Base-by-base conservation (phyloP, 2,329 filamentous ascomycete genomes). In the Fusarium sp. region DNA sequence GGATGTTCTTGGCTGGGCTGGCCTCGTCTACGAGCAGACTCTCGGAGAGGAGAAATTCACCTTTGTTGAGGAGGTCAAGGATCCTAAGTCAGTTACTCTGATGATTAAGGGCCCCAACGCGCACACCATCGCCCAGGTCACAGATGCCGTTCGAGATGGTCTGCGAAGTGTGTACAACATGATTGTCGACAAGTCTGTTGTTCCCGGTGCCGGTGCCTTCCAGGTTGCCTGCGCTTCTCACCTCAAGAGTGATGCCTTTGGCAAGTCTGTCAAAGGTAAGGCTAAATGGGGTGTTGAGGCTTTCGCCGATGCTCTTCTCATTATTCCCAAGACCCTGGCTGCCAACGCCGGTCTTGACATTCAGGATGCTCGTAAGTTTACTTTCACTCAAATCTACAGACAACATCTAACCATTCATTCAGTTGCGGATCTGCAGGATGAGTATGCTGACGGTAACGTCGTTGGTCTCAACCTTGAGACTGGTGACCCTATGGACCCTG, bases 21-120 rank as follows among this genome's bases (percentile, higher is more conserved):
- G 96, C 55, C 88, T 93, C 49, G 96, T 99, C 60, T 98, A 99
- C 79, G 96, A 99, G 85, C 95, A 99, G 82, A 93, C 95, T 74
- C 87, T 99, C 11, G 96, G 96, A 67, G 96, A 99, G 86, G 96
- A 99, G 86, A 99, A 99, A 85, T 99, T 93, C 84, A 99, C 96
- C 7, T 99, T 99, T 79, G 88, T 99, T 66, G 96, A 99, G 82
- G 96, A 99, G 75, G 96, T 99, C 76, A 98, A 98, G 87, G 94
- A 98, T 66, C 93, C 96, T 67, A 99, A 99, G 85, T 98, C 95
- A 2, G 96, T 99, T 46, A 99, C 96, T 17, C 86, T 99, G 33
- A 87, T 99, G 76, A 98, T 99, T 86, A 99, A 98, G 86, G 96
- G 96, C 24, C 96, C 96, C 69, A 99, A 99, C 82, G 87, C 91